Evolutionary conservation across 139 green algal genomes (phyloP).

Genomic region (Chlamydomonas sp.): DNA sequence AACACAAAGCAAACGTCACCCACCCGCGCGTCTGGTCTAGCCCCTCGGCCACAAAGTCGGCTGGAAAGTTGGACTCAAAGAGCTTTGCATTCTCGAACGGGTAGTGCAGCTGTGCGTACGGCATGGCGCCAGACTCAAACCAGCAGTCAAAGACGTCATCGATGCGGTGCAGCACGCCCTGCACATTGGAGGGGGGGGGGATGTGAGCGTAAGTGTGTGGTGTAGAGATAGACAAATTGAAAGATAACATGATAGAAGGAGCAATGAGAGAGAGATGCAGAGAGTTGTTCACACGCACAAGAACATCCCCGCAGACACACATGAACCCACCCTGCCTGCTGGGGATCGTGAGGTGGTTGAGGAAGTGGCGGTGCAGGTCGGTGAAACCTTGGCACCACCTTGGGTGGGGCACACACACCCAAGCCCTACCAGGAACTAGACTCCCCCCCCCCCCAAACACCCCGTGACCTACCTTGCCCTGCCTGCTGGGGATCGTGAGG

Average conservation of each 20-base stretch:
- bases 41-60: slow-evolving; percentile 92
- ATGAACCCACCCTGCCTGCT: slow-evolving; percentile 41
- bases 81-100: slow-evolving; percentile 97
- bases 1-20: slow-evolving; percentile 26
- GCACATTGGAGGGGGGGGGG: slow-evolving; percentile 49
- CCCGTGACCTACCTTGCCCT: too few species aligned
- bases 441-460: too few species aligned
- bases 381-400: slow-evolving; percentile 70
- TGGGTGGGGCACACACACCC: too few species aligned
- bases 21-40: slow-evolving; percentile 89
- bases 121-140: slow-evolving; percentile 97
- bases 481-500: slow-evolving; percentile 82
- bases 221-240: too few species aligned
- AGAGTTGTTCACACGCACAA: too few species aligned
- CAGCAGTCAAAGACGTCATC: slow-evolving; percentile 99
- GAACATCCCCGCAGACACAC: too few species aligned
- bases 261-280: too few species aligned
- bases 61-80: slow-evolving; percentile 88
- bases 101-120: slow-evolving; percentile 95
- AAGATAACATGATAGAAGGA: too few species aligned
- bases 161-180: slow-evolving; percentile 65
- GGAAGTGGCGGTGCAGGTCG: slow-evolving; percentile 96
- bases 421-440: too few species aligned
- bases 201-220: too few species aligned
- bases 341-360: slow-evolving; percentile 96